These are phyloP conservation scores for Suhomyces yuchorum DNA, from an alignment of 1,139 yeast genomes.

Conservation along the genomic window DNA sequence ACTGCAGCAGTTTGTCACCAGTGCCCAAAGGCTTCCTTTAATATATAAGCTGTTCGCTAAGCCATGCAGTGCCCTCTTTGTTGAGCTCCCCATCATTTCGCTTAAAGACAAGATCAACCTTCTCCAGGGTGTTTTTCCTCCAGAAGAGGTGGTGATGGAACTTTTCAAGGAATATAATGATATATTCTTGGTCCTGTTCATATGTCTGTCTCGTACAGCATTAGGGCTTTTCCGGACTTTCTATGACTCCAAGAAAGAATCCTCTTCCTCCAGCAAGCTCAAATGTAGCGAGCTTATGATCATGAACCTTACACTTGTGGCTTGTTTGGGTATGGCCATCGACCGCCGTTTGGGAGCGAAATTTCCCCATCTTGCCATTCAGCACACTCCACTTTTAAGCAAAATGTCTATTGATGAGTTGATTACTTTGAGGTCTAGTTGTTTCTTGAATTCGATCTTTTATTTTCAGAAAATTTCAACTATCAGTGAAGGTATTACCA, in stretches of 20 bases:
- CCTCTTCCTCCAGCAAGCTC: conserved; percentile 5
- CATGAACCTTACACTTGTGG: conserved; percentile 31
- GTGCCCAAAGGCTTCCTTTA: not conserved
- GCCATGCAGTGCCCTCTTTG: conserved; percentile 7
- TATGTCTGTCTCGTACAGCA: conserved; percentile 1
- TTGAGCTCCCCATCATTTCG: conserved; percentile 6
- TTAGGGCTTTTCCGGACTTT: not conserved
- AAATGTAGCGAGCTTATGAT: conserved; percentile 29
- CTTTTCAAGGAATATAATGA: conserved; percentile 6
- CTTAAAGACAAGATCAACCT: conserved; percentile 5
- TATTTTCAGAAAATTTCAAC: conserved; percentile 51
- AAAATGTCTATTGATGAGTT: conserved; percentile 3
- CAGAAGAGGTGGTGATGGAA: conserved; percentile 2
- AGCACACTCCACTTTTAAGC: conserved; percentile 20
- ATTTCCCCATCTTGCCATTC: conserved; percentile 25
- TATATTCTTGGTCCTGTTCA: conserved; percentile 1
- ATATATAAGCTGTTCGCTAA: conserved; percentile 5
- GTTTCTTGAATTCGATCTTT: conserved; percentile 41
- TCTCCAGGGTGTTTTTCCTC: conserved; percentile 8
- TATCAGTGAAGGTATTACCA: conserved; percentile 51
- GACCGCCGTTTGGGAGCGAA: conserved; percentile 11
- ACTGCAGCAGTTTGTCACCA: not conserved
- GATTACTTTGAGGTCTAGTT: conserved; percentile 11
- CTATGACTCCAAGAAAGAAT: not conserved
- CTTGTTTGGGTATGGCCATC: conserved; percentile 17